Conservation (phyloP, 441 rosid genomes). For the Gossypium trilobum region DNA sequence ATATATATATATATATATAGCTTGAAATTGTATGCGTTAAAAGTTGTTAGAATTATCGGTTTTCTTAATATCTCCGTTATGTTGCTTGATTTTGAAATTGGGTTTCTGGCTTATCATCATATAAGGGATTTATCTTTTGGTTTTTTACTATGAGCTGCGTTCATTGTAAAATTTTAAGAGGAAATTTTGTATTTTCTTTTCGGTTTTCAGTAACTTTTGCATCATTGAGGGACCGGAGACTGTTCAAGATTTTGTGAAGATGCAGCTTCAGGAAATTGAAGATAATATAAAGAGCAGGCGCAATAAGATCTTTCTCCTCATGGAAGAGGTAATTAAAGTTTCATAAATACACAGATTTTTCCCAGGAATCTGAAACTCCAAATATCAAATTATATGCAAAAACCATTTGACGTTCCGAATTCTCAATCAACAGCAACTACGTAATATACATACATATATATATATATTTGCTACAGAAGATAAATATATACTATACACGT, state of each 20-base stretch:
- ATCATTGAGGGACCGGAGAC: slow-evolving; percentile 91
- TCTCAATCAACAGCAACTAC: not conserved
- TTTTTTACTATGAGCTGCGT: not conserved
- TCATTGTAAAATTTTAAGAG: not conserved
- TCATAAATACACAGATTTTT: not conserved
- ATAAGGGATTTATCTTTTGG: not conserved
- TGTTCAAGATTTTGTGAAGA: slow-evolving; percentile 68
- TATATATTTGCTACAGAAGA: too few species aligned
- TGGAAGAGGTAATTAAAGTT: slow-evolving; percentile 68
- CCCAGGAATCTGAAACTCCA: not conserved
- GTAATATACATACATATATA: not conserved
- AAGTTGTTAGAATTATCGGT: not conserved
- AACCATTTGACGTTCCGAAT: not conserved
- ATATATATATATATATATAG: not conserved
- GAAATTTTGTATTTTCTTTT: not conserved
- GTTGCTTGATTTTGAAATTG: not conserved
- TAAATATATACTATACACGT: not conserved
- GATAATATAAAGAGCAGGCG: slow-evolving; percentile 81
- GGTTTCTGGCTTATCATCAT: not conserved
- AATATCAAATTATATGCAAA: not conserved
- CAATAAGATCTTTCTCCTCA: slow-evolving; percentile 82
- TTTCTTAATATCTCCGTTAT: not conserved
- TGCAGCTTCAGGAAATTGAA: slow-evolving; percentile 76
- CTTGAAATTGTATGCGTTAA: not conserved
- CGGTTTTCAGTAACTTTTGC: slow-evolving; percentile 61